These are phyloP conservation scores for Fragilaria radians DNA, from an alignment of 108 stramenopile genomes.

Conservation along the genomic window DNA sequence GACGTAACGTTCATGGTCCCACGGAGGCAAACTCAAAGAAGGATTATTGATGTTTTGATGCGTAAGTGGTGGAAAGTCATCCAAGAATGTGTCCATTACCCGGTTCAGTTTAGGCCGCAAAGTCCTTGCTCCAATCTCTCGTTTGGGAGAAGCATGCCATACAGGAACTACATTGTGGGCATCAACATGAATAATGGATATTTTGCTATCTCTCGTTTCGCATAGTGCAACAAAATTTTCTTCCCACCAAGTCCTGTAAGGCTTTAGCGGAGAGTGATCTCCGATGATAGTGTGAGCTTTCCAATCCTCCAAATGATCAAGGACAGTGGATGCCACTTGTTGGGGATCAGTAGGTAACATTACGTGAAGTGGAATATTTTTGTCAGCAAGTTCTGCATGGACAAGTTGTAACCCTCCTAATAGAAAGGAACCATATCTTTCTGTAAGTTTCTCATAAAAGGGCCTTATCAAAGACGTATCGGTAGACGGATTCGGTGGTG, in stretches of 20 bases:
- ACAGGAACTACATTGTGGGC: constrained; percentile 98
- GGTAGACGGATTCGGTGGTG: constrained; percentile 33
- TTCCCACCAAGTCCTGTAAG: constrained; percentile 57
- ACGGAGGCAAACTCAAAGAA: constrained; percentile 10
- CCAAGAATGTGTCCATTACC: constrained; percentile 59
- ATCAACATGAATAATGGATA: constrained; percentile 92
- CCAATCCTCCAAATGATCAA: constrained; percentile 30
- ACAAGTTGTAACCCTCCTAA: constrained; percentile 82
- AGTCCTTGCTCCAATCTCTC: constrained; percentile 95
- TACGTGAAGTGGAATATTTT: constrained; percentile 80
- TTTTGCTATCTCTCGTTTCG: constrained; percentile 21
- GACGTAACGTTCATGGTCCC: constrained; percentile 38
- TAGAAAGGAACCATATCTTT: constrained; percentile 83
- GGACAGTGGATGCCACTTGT: constrained; percentile 37
- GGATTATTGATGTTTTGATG: constrained; percentile 42
- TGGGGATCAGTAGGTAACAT: constrained; percentile 37
- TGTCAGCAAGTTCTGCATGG: constrained; percentile 47
- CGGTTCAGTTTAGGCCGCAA: constrained; percentile 90
- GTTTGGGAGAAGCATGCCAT: constrained; percentile 87
- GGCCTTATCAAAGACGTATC: constrained; percentile 25
- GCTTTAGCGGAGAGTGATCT: constrained; percentile 89
- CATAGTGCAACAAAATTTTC: constrained; percentile 39
- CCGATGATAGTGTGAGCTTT: constrained; percentile 58
- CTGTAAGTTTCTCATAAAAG: constrained; percentile 49
- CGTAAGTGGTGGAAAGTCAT: constrained; percentile 62